phyloP scores from a whole-genome alignment of 495 filamentous ascomycete species.

The Pyrenopolyporus hunteri region DNA sequence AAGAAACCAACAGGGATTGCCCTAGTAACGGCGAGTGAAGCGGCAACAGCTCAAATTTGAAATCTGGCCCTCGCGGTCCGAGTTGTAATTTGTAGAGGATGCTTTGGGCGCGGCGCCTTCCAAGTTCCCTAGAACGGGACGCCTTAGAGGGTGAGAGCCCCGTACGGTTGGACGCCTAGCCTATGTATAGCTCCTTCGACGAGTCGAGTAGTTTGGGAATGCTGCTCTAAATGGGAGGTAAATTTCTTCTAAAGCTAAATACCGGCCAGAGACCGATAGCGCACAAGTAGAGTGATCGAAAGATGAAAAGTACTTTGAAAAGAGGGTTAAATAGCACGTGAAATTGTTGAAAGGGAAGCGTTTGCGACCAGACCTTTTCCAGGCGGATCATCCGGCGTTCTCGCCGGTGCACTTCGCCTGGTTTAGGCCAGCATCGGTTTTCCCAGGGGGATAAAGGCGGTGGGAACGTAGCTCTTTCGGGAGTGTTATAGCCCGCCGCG shows the following conservation, averaged over 20 bases:
- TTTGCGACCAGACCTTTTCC: constrained; percentile 7
- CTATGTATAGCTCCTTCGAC: constrained; percentile 66
- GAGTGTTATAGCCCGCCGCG: constrained; percentile 1
- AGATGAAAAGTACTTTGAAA: constrained; percentile 9
- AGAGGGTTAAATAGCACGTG: constrained; percentile 10
- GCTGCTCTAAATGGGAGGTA: constrained; percentile 72
- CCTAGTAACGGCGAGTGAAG: constrained; percentile 9
- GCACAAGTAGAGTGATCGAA: constrained; percentile 10
- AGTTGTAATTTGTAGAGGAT: constrained; percentile 74
- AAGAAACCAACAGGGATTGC: constrained; percentile 10
- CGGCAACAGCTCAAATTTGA: constrained; percentile 67
- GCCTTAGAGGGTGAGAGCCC: constrained; percentile 68
- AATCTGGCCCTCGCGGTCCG: constrained; percentile 61
- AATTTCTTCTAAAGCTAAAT: constrained; percentile 71
- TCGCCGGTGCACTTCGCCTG: constrained; percentile 6
- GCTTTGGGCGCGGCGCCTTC: constrained; percentile 60
- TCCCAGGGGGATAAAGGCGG: not conserved
- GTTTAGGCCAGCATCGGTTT: constrained; percentile 7
- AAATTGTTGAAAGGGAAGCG: constrained; percentile 10
- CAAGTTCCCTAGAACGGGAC: constrained; percentile 67
- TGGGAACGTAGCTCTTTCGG: constrained; percentile 3
- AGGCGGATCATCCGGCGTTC: constrained; percentile 6
- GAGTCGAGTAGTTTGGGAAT: constrained; percentile 75
- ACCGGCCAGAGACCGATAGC: constrained; percentile 8
- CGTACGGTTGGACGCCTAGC: constrained; percentile 57